phyloP scores from a whole-genome alignment of 140 eudicot species.

The Anethum foeniculum region DNA sequence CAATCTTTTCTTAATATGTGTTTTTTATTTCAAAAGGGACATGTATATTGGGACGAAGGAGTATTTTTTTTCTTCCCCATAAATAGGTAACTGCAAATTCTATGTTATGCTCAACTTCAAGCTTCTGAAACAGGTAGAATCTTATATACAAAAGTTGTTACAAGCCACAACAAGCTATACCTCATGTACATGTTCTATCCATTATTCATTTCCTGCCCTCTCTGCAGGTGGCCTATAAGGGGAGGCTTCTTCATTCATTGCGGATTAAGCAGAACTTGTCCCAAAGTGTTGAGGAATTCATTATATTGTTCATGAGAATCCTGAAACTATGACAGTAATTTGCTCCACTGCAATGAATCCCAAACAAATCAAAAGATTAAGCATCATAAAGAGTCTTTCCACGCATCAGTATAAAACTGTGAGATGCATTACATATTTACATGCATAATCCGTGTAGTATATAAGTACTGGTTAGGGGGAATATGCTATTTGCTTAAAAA shows the following conservation, averaged over 20 bases:
- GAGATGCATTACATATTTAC: too few species aligned
- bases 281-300: conserved; percentile 49
- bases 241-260: conserved; percentile 38
- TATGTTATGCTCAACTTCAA: neutral
- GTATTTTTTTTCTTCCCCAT: too few species aligned
- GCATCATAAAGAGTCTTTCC: neutral
- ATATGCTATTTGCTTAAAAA: too few species aligned
- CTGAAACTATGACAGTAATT: conserved; percentile 80
- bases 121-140: too few species aligned
- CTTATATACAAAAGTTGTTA: neutral
- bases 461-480: neutral
- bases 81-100: too few species aligned
- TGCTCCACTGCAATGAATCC: conserved; percentile 65
- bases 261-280: conserved; percentile 78
- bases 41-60: too few species aligned
- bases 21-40: too few species aligned
- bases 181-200: neutral
- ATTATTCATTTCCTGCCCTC: neutral
- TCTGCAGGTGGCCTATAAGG: neutral
- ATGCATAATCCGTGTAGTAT: too few species aligned
- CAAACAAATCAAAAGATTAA: too few species aligned
- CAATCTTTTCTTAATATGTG: too few species aligned
- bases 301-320: conserved; percentile 71
- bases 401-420: neutral
- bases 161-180: neutral